These are phyloP conservation scores for Leccinum ochraceum DNA, from an alignment of 768 basidiomycete species.

Conservation along the genomic window DNA sequence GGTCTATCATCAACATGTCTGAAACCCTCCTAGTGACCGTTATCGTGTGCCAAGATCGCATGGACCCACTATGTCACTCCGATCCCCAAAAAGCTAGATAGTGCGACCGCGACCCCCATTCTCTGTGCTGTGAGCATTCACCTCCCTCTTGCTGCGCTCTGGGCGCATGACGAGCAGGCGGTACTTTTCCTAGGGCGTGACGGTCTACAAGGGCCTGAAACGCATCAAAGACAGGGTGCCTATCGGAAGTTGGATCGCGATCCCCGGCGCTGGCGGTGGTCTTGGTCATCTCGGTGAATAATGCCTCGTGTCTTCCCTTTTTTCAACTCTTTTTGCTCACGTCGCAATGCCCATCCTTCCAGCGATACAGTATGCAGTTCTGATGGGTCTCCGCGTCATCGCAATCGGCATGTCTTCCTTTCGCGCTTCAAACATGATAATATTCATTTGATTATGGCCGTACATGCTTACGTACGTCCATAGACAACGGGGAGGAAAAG, in stretches of 20 bases:
- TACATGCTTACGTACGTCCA: not conserved
- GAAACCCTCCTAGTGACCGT: not conserved
- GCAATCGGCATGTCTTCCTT: conserved; percentile 36
- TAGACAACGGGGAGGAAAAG: conserved; percentile 47
- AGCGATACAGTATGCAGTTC: conserved; percentile 48
- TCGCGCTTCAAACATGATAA: not conserved
- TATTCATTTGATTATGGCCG: not conserved
- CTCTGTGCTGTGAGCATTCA: conserved; percentile 40
- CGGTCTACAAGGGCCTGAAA: conserved; percentile 50
- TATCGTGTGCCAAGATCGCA: conserved; percentile 25
- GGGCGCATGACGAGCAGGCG: not conserved
- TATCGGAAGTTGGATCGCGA: conserved; percentile 41
- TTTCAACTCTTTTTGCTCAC: not conserved
- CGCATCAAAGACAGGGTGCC: conserved; percentile 25
- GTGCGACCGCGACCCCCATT: conserved; percentile 45
- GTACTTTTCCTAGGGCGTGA: conserved; percentile 33
- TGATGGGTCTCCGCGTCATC: conserved; percentile 45
- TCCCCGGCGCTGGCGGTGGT: conserved; percentile 43
- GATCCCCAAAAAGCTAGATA: conserved; percentile 42
- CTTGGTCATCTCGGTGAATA: conserved; percentile 43
- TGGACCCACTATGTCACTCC: conserved; percentile 44
- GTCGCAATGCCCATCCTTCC: not conserved
- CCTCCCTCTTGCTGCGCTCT: not conserved
- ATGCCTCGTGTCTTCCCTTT: not conserved
- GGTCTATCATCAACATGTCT: conserved; percentile 2